phyloP scores from a whole-genome alignment of 2,329 filamentous ascomycete species.

The Penicillium sp. region DNA sequence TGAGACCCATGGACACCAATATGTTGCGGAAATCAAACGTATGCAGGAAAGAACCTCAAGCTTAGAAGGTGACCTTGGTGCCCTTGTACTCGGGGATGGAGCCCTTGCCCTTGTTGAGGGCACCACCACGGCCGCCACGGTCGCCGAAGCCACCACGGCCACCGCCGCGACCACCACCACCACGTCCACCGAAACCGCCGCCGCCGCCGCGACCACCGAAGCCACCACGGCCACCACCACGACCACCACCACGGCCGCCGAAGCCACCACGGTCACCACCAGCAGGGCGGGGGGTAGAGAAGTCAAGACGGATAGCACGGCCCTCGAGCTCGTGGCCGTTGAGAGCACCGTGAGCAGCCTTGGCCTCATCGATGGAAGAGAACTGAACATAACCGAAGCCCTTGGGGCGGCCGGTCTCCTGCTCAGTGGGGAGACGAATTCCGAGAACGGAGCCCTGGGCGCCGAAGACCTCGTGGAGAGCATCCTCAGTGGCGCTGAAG shows the following conservation, averaged over 20 bases:
- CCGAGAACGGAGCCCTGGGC: slow-evolving; percentile 69
- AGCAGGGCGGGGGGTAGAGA: slow-evolving; percentile 64
- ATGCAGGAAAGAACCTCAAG: slow-evolving; percentile 17
- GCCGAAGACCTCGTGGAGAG: slow-evolving; percentile 70
- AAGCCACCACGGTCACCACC: slow-evolving; percentile 49
- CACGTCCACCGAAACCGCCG: slow-evolving; percentile 47
- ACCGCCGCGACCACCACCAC: slow-evolving; percentile 42
- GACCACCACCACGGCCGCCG: slow-evolving; percentile 51
- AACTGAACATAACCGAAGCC: slow-evolving; percentile 92
- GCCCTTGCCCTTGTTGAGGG: slow-evolving; percentile 50
- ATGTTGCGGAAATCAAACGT: slow-evolving; percentile 13
- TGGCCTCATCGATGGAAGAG: slow-evolving; percentile 76
- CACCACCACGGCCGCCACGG: slow-evolving; percentile 50
- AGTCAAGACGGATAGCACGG: slow-evolving; percentile 80
- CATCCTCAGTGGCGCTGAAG: slow-evolving; percentile 77
- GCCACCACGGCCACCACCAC: slow-evolving; percentile 52
- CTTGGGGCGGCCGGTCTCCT: slow-evolving; percentile 79
- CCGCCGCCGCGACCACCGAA: slow-evolving; percentile 42
- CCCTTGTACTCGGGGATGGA: slow-evolving; percentile 69
- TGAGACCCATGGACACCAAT: slow-evolving; percentile 23
- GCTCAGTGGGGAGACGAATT: slow-evolving; percentile 84
- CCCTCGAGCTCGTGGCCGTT: slow-evolving; percentile 70
- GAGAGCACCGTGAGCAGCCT: slow-evolving; percentile 66
- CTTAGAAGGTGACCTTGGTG: slow-evolving; percentile 72
- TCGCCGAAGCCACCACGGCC: slow-evolving; percentile 47